Evolutionary conservation across 116 monocot species (phyloP).

Genomic region (Posidonia oceanica): DNA sequence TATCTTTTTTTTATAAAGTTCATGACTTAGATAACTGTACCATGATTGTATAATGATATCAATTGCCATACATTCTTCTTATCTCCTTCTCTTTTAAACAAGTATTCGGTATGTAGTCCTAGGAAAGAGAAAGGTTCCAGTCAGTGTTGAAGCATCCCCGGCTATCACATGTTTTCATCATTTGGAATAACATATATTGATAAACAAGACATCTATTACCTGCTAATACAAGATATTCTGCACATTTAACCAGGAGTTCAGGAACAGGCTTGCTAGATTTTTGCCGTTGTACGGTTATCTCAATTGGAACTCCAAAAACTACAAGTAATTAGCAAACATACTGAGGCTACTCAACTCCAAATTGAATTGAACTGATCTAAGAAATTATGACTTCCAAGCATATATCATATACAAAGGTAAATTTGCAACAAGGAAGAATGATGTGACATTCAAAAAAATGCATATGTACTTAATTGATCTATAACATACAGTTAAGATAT

Average conservation of each 20-base stretch:
- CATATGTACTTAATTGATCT: no score
- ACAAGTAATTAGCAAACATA: slow-evolving; percentile 1
- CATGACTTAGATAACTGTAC: slow-evolving; percentile 13
- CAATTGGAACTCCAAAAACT: slow-evolving; percentile 93
- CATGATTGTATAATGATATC: slow-evolving; percentile 82
- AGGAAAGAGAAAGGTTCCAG: not conserved
- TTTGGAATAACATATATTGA: not conserved
- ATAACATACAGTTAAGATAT: no score
- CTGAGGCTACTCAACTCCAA: not conserved
- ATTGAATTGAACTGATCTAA: not conserved
- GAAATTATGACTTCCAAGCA: not conserved
- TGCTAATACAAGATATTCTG: slow-evolving; percentile 73
- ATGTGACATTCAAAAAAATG: no score
- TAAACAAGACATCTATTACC: slow-evolving; percentile 21
- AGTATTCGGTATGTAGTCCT: slow-evolving; percentile 64
- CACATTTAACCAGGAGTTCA: slow-evolving; percentile 72
- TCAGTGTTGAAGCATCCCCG: not conserved
- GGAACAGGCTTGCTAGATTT: slow-evolving; percentile 60
- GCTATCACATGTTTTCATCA: slow-evolving; percentile 2
- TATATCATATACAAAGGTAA: no score
- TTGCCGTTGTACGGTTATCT: slow-evolving; percentile 62
- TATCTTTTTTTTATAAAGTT: not conserved
- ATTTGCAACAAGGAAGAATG: no score
- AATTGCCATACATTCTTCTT: slow-evolving; percentile 53
- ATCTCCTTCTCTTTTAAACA: slow-evolving; percentile 83